These are phyloP conservation scores for Magnaporthiopsis rhizophila DNA, from an alignment of 2,329 filamentous ascomycete species.

Conservation along the genomic window DNA sequence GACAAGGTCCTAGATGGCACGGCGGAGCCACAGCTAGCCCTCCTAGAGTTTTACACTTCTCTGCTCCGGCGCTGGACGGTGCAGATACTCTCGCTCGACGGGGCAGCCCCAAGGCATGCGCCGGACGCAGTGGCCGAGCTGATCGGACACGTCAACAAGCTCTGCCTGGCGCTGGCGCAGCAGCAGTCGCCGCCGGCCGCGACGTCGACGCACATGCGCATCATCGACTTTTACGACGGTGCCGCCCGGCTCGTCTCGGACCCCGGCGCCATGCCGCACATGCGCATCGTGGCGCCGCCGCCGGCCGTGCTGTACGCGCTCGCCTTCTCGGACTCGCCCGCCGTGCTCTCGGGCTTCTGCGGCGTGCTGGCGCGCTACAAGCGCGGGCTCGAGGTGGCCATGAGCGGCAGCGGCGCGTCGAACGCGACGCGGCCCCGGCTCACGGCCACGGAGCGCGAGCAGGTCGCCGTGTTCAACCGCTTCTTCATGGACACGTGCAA, in stretches of 20 bases:
- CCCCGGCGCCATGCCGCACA: slow-evolving; percentile 35
- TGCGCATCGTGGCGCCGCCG: slow-evolving; percentile 61
- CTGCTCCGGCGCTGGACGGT: slow-evolving; percentile 56
- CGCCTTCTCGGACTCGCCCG: slow-evolving; percentile 56
- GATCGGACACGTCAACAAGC: slow-evolving; percentile 41
- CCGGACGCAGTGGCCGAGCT: slow-evolving; percentile 32
- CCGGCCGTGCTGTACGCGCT: slow-evolving; percentile 62
- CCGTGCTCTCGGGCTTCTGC: slow-evolving; percentile 60
- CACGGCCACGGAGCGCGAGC: slow-evolving; percentile 44
- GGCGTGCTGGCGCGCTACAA: slow-evolving; percentile 66
- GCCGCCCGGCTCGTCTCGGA: slow-evolving; percentile 49
- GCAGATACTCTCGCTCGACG: slow-evolving; percentile 27
- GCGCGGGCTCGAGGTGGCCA: slow-evolving; percentile 60
- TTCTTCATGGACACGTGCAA: slow-evolving; percentile 86
- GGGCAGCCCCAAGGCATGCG: slow-evolving; percentile 20
- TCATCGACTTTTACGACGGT: slow-evolving; percentile 64
- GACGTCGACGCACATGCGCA: slow-evolving; percentile 35
- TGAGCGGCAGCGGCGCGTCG: slow-evolving; percentile 23
- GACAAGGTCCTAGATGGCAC: slow-evolving; percentile 39
- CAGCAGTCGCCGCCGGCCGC: slow-evolving; percentile 30
- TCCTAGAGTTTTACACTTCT: slow-evolving; percentile 60
- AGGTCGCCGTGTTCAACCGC: slow-evolving; percentile 68
- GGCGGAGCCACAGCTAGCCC: slow-evolving; percentile 42
- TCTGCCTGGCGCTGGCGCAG: slow-evolving; percentile 55
- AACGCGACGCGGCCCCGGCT: slow-evolving; percentile 20